Percentiles rank a stretch among this genome's conserved stretches.
These are phyloP conservation scores for Usnea hakonensis DNA, from an alignment of 495 filamentous ascomycete genomes.

Conservation along the genomic window DNA sequence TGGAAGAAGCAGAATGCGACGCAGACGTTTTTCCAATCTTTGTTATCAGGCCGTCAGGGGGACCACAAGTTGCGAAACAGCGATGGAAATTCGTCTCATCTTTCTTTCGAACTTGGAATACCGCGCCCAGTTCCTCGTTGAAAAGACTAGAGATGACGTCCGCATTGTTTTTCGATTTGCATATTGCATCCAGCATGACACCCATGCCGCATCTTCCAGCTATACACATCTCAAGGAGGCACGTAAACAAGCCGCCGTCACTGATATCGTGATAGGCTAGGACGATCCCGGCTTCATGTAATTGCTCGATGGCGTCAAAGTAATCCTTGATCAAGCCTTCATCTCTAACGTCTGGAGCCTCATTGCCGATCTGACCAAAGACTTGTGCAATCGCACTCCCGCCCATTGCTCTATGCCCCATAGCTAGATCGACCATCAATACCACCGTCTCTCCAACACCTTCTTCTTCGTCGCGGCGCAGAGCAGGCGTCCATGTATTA, in stretches of 20 bases:
- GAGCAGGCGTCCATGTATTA: slow-evolving; percentile 87
- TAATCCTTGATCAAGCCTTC: slow-evolving; percentile 77
- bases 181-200: slow-evolving; percentile 70
- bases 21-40: slow-evolving; percentile 76
- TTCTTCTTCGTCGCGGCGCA: slow-evolving; percentile 75
- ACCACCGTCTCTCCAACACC: slow-evolving; percentile 86
- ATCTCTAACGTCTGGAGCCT: slow-evolving; percentile 79
- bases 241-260: slow-evolving; percentile 88
- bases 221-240: slow-evolving; percentile 96
- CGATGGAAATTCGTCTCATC: slow-evolving; percentile 78
- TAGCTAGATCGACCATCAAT: slow-evolving; percentile 85
- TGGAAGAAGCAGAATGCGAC: slow-evolving; percentile 63
- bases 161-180: slow-evolving; percentile 42
- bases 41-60: slow-evolving; percentile 69
- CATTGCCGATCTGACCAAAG: slow-evolving; percentile 76
- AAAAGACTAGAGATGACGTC: slow-evolving; percentile 74
- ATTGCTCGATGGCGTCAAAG: slow-evolving; percentile 78
- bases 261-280: slow-evolving; percentile 93
- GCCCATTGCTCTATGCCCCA: slow-evolving; percentile 70
- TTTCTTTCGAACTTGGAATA: slow-evolving; percentile 85
- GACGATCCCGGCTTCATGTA: slow-evolving; percentile 80
- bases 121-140: slow-evolving; percentile 94
- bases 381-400: slow-evolving; percentile 91
- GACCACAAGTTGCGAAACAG: slow-evolving; percentile 88
- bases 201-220: slow-evolving; percentile 87